Evolutionary conservation across 129 eudicot species (phyloP), one percentile per base, ranked within the genome.

Genomic region (Glebionis coronaria): DNA sequence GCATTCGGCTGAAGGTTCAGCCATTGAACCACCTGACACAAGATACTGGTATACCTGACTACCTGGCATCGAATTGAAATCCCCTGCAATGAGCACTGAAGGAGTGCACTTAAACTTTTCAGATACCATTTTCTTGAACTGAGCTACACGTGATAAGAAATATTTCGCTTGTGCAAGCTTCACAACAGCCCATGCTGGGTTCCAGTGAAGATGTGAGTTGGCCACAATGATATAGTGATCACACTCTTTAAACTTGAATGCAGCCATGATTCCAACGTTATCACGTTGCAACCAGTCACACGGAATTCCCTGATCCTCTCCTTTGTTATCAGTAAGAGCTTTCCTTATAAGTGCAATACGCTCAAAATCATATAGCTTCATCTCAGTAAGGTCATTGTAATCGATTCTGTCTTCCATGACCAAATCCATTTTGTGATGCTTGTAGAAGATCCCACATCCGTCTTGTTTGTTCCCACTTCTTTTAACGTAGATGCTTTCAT

Each of bases 391-490:
- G 69, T 92, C 98, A 79, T 92, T 92, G 68, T 88, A 92, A 66
- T 92, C 96, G 56, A 92, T 78, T 66, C 42, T 88, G 73, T 92
- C 91, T 68, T 84, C 86, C 47, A 78, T 13, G 52, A 92, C 69
- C 87, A 92, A 79, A 78, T 92, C 96, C 77, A 87, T 76, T 66
- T 64, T 80, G 70, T 73, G 65, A 31, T 56, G 82, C 69, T 84
- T 86, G 83, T 92, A 92, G 79, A 92, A 92, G 46, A 92, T 82
- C 44, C 96, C 98, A 77, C 98, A 92, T 13, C 98, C 98, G 65
- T 92, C 98, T 40, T 86, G n/a, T n/a, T n/a, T n/a, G n/a, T n/a
- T n/a, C n/a, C n/a, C n/a, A n/a, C n/a, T n/a, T n/a, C n/a, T n/a
- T 46, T 84, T 69, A 51, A 85, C 54, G 79, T 92, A 92, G 64